Base-by-base conservation (phyloP, 257 asterid species). In the Knoxia roxburghii region DNA sequence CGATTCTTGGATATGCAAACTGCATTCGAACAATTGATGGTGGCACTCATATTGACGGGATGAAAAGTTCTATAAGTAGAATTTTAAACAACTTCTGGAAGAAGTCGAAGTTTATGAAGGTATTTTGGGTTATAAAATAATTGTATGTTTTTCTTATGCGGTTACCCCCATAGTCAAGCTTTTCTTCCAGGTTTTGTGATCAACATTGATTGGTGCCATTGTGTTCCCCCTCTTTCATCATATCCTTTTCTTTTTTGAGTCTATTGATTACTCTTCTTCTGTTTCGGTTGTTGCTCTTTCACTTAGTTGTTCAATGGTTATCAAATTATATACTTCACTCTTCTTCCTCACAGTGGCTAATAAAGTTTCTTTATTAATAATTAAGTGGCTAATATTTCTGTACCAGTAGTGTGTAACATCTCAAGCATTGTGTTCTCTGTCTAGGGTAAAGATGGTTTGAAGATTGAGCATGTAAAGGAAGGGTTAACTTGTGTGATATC, bases 401-500 rank as follows among this genome's bases (percentile, higher is more conserved):
- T 13, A 29, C 21, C 45, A 11, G 58, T 46, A 30, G 48, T 49
- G 49, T 29, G 46, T 49, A 46, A 48, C 39, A 23, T 41, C 33
- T 64, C 43, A 64, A 13, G 23, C 24, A 15, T 55, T 59, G 30
- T 35, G 12, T 20, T 37, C 27, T n/a, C 49, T 14, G 69, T 75
- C 67, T 87, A 94, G 99, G 99, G 90, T 35, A 93, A 88, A 86
- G 99, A 94, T 72, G 88, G 69, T 79, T 83, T 94, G 75, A 87
- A 97, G 54, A 97, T 97, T 6, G 99, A 94, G 80, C 99, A 94
- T 64, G 97, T 94, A 70, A 82, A 97, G 82, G 99, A 94, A 82
- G 99, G 99, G 39, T 79, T 94, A 70, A 90, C 97, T 65, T 94
- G 99, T 78, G 92, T 94, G 72, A 78, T 90, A 67, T 88, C 97